phyloP scores from a whole-genome alignment of 2,329 filamentous ascomycete genomes.

The Aspergillus latus region DNA sequence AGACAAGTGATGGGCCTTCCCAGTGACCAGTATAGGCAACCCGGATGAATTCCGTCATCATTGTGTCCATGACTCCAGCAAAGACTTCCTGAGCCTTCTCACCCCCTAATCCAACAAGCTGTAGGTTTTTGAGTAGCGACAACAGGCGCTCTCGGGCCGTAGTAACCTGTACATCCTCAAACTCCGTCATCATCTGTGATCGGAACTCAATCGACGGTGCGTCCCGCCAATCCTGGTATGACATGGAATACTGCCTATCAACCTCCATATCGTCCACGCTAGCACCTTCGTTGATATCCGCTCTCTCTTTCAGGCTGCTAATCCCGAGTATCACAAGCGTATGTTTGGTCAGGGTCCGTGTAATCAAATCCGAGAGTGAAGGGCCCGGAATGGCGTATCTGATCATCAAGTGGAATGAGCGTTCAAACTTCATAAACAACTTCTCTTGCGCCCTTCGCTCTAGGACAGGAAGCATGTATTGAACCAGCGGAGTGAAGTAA shows the following conservation, averaged over 20 bases:
- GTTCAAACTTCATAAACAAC: conserved; percentile 39
- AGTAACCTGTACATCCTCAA: conserved; percentile 29
- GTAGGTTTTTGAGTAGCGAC: conserved; percentile 46
- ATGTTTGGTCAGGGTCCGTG: conserved; percentile 46
- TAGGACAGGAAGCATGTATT: conserved; percentile 34
- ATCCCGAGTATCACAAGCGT: conserved; percentile 46
- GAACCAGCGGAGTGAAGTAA: conserved; percentile 39
- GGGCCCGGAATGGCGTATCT: conserved; percentile 48
- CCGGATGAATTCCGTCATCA: conserved; percentile 57
- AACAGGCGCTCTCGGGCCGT: conserved; percentile 38
- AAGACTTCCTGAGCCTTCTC: conserved; percentile 57
- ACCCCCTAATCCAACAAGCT: conserved; percentile 56
- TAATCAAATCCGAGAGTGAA: conserved; percentile 45
- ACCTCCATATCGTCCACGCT: conserved; percentile 39
- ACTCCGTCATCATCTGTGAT: conserved; percentile 35
- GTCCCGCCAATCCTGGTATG: conserved; percentile 40
- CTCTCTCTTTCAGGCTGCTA: conserved; percentile 29
- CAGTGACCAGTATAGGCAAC: conserved; percentile 60
- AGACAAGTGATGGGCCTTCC: conserved; percentile 50
- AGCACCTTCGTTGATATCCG: conserved; percentile 17
- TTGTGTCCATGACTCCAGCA: conserved; percentile 57
- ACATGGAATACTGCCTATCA: conserved; percentile 36
- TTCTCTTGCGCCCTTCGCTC: conserved; percentile 28
- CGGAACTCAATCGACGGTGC: conserved; percentile 30
- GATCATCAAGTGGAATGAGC: conserved; percentile 49